Base-by-base conservation (phyloP, 106 monocot species). In the Amphibolis antarctica region DNA sequence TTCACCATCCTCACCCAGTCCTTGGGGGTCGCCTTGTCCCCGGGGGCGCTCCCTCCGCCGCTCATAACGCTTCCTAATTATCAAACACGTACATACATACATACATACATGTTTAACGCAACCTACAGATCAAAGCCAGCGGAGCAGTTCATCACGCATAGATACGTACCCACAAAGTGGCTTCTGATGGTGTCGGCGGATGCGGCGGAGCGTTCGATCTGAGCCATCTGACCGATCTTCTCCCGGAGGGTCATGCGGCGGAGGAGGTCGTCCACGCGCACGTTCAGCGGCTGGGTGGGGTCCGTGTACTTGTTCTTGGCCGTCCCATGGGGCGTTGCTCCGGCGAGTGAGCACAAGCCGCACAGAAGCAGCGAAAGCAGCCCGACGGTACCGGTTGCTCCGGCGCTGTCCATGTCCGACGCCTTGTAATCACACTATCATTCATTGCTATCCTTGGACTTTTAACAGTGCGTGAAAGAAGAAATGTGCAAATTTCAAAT, bases 141-240 rank as follows among this genome's bases (percentile, higher is more conserved):
- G 14, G 22, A n/a, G n/a, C 22, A 30, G 18, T 25, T 0, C n/a
- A n/a, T n/a, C n/a, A n/a, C n/a, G n/a, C n/a, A n/a, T n/a, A n/a
- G n/a, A n/a, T n/a, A n/a, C n/a, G n/a, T 65, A 82, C 82, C 82
- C 50, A 86, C 79, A 52, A 66, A 78, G 52, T 83, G 79, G 19
- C 81, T 53, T 58, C 78, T 73, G 58, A 88, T 70, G 63, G 71
- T 78, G 48, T 78, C 62, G 9, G 73, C n/a, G 0, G 76, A 58
- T 5, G 88, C 83, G 60, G 62, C 70, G 9, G 43, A 44, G 14
- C 83, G 23, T 30, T 83, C 88, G 21, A 88, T 83, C 66, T 88
- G 88, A 10, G 81, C 53, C 88, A 83, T 88, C 59, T 88, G 87
- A 15, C 87, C 87, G 42, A 88, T 74, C 78, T 88, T 88, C 54